These are phyloP conservation scores for Lactarius hatsudake DNA, from an alignment of 768 basidiomycete genomes.

Conservation along the genomic window DNA sequence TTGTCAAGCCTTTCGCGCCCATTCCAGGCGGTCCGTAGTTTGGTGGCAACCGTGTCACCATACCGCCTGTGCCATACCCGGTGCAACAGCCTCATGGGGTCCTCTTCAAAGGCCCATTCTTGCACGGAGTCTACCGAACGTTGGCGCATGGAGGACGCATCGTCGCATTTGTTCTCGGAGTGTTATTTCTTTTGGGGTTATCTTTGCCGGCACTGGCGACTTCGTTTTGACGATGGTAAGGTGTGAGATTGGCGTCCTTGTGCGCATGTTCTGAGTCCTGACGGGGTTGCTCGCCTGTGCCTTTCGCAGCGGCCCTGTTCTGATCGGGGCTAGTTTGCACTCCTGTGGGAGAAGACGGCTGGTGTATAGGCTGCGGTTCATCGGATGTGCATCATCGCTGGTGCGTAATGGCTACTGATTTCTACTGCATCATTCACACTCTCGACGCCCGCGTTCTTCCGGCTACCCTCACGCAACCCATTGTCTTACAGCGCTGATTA, in stretches of 20 bases:
- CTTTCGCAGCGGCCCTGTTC: constrained; percentile 41
- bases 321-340: constrained; percentile 51
- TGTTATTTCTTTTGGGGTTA: constrained; percentile 29
- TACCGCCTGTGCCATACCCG: background rate
- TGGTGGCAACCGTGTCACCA: background rate
- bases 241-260: constrained; percentile 79
- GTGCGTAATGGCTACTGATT: too few relatives aligned
- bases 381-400: constrained; percentile 56
- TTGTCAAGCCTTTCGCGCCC: background rate
- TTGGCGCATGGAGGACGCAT: constrained; percentile 70
- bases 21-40: background rate
- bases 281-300: constrained; percentile 58
- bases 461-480: constrained; percentile 57
- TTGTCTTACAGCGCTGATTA: too few relatives aligned
- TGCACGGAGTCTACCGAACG: constrained; percentile 56
- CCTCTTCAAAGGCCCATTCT: constrained; percentile 25
- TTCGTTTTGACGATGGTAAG: constrained; percentile 39
- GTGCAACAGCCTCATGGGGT: constrained; percentile 32
- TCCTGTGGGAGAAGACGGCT: constrained; percentile 63
- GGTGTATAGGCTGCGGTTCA: constrained; percentile 78
- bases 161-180: constrained; percentile 80
- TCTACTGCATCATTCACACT: too few relatives aligned
- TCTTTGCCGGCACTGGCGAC: background rate
- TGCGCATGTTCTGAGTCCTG: constrained; percentile 79
- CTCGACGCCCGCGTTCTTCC: too few relatives aligned